A percentile compares a stretch with the other conserved stretches of the same genome.
phyloP scores from a whole-genome alignment of 2,329 filamentous ascomycete genomes.

The Apiospora arundinis region DNA sequence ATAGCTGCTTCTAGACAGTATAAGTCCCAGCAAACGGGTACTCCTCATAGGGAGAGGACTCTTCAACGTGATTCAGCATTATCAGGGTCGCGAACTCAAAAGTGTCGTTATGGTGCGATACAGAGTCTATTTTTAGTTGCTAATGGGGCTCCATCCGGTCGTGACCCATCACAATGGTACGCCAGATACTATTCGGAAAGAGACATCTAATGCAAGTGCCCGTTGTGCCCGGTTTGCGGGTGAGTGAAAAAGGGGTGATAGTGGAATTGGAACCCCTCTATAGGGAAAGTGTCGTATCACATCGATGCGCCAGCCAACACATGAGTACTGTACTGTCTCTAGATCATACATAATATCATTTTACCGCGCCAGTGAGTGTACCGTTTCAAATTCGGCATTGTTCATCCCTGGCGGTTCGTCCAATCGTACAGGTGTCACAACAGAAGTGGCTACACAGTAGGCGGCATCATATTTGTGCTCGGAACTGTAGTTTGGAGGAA shows the following conservation, averaged over 20 bases:
- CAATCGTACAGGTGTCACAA: not conserved
- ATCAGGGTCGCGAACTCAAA: not conserved
- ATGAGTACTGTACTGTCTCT: not conserved
- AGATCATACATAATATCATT: not conserved
- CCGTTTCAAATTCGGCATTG: not conserved
- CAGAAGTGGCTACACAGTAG: not conserved
- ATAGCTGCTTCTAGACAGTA: not conserved
- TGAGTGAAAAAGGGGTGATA: not conserved
- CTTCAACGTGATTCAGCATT: constrained; percentile 1
- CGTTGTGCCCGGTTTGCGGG: not conserved
- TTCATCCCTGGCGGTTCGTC: not conserved
- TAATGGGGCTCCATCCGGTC: not conserved
- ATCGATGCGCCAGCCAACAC: not conserved
- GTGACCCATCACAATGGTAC: not conserved
- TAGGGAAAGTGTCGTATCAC: not conserved
- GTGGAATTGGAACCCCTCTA: not conserved
- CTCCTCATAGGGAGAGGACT: not conserved
- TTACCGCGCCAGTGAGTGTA: not conserved
- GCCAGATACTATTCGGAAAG: not conserved
- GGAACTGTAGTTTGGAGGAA: not conserved
- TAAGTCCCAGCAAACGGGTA: not conserved
- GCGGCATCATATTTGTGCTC: not conserved
- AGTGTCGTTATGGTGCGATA: not conserved
- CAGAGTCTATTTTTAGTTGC: not conserved
- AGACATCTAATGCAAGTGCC: not conserved